Conservation (phyloP, 208 protist genomes). For the Paratrypanosoma confusum region DNA sequence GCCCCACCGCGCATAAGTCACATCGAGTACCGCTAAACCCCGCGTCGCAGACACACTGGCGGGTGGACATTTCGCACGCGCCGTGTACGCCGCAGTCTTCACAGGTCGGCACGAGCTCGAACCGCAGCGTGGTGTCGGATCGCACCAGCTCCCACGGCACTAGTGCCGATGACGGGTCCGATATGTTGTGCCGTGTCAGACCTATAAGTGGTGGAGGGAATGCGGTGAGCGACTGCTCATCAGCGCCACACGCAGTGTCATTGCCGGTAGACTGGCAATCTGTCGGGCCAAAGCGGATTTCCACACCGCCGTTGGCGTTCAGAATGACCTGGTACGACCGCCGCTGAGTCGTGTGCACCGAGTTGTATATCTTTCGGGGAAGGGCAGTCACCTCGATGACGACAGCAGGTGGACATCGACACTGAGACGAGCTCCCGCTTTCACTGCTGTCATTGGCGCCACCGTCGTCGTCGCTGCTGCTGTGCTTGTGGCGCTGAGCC, state of each 20-base stretch:
- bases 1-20: slow-evolving; percentile 3
- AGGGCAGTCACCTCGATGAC: too few relatives aligned
- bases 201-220: slow-evolving; percentile 20
- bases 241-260: background rate
- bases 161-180: slow-evolving; percentile 12
- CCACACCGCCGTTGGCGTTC: slow-evolving; percentile 8
- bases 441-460: too few relatives aligned
- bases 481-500: too few relatives aligned
- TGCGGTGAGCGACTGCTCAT: slow-evolving; percentile 1
- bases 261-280: background rate
- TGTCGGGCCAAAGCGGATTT: slow-evolving; percentile 6
- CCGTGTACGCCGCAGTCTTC: slow-evolving; percentile 19
- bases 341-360: background rate
- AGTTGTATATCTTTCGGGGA: background rate
- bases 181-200: slow-evolving; percentile 19
- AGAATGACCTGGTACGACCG: slow-evolving; percentile 7
- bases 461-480: too few relatives aligned
- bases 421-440: too few relatives aligned
- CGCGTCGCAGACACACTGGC: slow-evolving; percentile 13
- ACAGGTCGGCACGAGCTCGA: slow-evolving; percentile 5
- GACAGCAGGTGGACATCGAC: too few relatives aligned
- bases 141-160: slow-evolving; percentile 6
- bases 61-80: slow-evolving; percentile 8
- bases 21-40: slow-evolving; percentile 18
- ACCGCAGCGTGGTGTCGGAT: slow-evolving; percentile 2